Percentiles rank a stretch among this genome's conserved stretches.
These are phyloP conservation scores for Pseudohalonectria lignicola DNA, from an alignment of 2,329 filamentous ascomycete genomes.

Conservation along the genomic window DNA sequence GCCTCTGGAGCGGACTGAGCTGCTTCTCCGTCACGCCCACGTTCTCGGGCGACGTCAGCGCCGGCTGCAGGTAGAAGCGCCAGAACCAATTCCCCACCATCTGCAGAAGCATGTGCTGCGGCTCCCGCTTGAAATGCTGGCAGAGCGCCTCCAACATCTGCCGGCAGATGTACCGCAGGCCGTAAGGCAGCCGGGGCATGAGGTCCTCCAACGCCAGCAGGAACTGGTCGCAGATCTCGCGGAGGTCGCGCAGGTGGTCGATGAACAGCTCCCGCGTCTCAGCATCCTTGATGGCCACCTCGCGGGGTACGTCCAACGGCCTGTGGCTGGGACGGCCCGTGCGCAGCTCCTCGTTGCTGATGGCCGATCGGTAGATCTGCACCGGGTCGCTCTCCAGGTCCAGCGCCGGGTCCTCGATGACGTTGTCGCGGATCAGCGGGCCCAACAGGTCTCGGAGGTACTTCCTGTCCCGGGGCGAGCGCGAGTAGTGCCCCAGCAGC, in stretches of 20 bases:
- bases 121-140: slow-evolving; percentile 68
- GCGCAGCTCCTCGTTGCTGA: slow-evolving; percentile 93
- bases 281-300: slow-evolving; percentile 89
- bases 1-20: slow-evolving; percentile 82
- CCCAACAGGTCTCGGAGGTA: slow-evolving; percentile 82
- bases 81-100: slow-evolving; percentile 86
- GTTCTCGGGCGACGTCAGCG: slow-evolving; percentile 80
- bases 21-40: slow-evolving; percentile 87
- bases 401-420: slow-evolving; percentile 81
- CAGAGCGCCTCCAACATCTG: slow-evolving; percentile 75
- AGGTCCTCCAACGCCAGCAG: slow-evolving; percentile 72
- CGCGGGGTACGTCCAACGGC: slow-evolving; percentile 74
- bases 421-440: slow-evolving; percentile 77
- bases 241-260: slow-evolving; percentile 82
- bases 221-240: slow-evolving; percentile 90
- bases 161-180: slow-evolving; percentile 76
- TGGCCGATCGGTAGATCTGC: slow-evolving; percentile 89
- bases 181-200: slow-evolving; percentile 83
- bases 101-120: slow-evolving; percentile 67
- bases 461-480: slow-evolving; percentile 84
- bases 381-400: slow-evolving; percentile 95
- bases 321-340: slow-evolving; percentile 77
- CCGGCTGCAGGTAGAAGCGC: slow-evolving; percentile 87
- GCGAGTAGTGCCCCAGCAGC: slow-evolving; percentile 75
- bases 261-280: slow-evolving; percentile 92